Evolutionary conservation across 2,329 filamentous ascomycete species (phyloP).

Genomic region (Ophiobolus disseminans): DNA sequence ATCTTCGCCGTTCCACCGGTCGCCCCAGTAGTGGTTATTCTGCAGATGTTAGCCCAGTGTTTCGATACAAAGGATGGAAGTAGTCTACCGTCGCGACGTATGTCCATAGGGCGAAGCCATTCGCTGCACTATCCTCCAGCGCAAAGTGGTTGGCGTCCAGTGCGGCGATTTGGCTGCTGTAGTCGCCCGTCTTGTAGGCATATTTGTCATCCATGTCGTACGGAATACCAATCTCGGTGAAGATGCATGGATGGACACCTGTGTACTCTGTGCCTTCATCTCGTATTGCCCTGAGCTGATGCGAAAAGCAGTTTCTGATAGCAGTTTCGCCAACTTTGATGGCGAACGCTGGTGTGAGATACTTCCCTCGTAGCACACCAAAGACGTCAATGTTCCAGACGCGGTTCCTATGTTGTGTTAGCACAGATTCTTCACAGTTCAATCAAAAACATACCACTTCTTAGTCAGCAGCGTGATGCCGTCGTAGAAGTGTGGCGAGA

Average conservation of each 20-base stretch:
- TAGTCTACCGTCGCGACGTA: slow-evolving; percentile 74
- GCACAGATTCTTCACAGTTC: neutral
- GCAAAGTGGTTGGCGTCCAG: slow-evolving; percentile 97
- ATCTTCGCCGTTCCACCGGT: slow-evolving; percentile 98
- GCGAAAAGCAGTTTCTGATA: slow-evolving; percentile 89
- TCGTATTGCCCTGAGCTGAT: slow-evolving; percentile 82
- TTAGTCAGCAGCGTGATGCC: slow-evolving; percentile 97
- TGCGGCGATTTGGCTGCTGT: slow-evolving; percentile 87
- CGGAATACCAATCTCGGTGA: slow-evolving; percentile 96
- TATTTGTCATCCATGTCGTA: slow-evolving; percentile 99
- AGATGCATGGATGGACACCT: slow-evolving; percentile 85
- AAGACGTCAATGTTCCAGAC: slow-evolving; percentile 97
- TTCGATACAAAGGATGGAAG: too few species aligned
- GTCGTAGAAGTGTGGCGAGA: slow-evolving; percentile 95
- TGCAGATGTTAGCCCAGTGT: slow-evolving; percentile 43
- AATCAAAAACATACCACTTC: slow-evolving; percentile 69
- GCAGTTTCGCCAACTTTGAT: slow-evolving; percentile 92
- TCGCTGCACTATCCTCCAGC: slow-evolving; percentile 80
- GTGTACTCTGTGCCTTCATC: slow-evolving; percentile 88
- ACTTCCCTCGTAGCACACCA: slow-evolving; percentile 86
- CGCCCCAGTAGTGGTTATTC: slow-evolving; percentile 88
- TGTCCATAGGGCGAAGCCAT: slow-evolving; percentile 89
- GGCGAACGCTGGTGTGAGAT: slow-evolving; percentile 86
- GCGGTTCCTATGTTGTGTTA: slow-evolving; percentile 68
- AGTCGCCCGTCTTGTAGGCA: slow-evolving; percentile 95